A percentile compares a stretch with the other conserved stretches of the same genome.
These are phyloP conservation scores for Globisporangium cederbergense DNA, from an alignment of 352 stramenopile genomes.

Conservation along the genomic window DNA sequence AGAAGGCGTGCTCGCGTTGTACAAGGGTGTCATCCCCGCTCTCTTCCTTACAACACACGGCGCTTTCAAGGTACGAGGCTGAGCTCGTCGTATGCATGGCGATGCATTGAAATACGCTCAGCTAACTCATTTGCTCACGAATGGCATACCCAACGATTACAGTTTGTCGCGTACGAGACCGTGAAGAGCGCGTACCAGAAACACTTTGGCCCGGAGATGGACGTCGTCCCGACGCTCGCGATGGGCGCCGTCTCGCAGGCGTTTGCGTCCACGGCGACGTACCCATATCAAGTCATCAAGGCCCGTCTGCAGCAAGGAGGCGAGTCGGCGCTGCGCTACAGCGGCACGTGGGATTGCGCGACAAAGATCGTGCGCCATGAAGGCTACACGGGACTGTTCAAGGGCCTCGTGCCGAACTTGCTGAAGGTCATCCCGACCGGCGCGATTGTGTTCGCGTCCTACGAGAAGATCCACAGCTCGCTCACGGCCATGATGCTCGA, in stretches of 20 bases:
- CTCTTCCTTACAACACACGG: constrained; percentile 96
- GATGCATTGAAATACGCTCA: background rate
- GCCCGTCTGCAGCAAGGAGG: constrained; percentile 92
- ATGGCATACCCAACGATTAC: background rate
- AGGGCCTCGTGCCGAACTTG: constrained; percentile 94
- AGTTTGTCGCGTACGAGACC: constrained; percentile 82
- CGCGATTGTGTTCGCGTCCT: constrained; percentile 92
- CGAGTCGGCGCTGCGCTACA: constrained; percentile 79
- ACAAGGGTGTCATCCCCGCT: constrained; percentile 94
- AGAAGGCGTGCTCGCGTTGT: constrained; percentile 93
- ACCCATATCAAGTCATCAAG: constrained; percentile 97
- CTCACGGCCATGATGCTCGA: constrained; percentile 51
- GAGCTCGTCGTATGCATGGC: background rate
- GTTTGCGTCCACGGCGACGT: constrained; percentile 87
- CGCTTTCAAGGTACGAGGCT: constrained; percentile 85
- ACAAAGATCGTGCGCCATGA: constrained; percentile 89
- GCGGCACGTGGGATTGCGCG: constrained; percentile 87
- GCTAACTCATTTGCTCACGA: background rate
- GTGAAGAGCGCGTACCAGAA: constrained; percentile 65
- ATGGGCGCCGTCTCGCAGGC: constrained; percentile 82
- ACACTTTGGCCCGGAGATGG: constrained; percentile 64
- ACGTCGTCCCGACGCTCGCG: constrained; percentile 57
- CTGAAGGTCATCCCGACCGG: constrained; percentile 95
- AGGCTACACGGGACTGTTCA: constrained; percentile 93
- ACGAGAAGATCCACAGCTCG: constrained; percentile 74